A percentile compares a stretch with the other conserved stretches of the same genome.
Conservation (phyloP, 164 flowering plant genomes). For the Chloranthus sessilifolius region DNA sequence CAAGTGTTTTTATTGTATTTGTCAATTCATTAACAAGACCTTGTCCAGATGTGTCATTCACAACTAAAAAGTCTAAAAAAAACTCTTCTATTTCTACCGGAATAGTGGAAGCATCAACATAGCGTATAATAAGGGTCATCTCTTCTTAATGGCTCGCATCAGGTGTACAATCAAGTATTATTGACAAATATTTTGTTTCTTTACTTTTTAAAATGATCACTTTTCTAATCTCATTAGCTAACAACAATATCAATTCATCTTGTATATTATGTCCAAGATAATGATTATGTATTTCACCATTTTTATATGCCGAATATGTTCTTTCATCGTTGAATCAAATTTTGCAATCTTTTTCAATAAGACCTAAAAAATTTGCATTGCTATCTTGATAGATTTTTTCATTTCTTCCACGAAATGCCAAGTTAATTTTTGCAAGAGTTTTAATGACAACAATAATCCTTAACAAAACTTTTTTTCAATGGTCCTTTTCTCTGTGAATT, state of each 20-base stretch:
- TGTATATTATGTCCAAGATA: conserved; percentile 5
- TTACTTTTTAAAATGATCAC: not conserved
- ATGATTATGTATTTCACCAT: not conserved
- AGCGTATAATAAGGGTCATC: conserved; percentile 1
- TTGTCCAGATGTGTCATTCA: not conserved
- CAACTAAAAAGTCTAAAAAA: not conserved
- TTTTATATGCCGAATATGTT: not conserved
- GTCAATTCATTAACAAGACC: not conserved
- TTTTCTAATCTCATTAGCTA: not conserved
- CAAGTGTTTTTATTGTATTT: not conserved
- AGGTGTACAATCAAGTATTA: conserved; percentile 4
- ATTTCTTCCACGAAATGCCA: not conserved
- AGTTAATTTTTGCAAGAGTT: not conserved
- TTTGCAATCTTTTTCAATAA: conserved; percentile 4
- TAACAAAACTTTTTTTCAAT: not conserved
- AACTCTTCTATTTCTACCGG: not conserved
- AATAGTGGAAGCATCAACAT: not conserved
- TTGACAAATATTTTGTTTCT: conserved; percentile 1
- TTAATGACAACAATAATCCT: conserved; percentile 1
- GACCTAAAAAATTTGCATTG: not conserved
- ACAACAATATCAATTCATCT: not conserved
- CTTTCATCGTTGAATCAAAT: conserved; percentile 2
- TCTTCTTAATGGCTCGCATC: conserved; percentile 28
- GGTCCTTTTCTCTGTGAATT: not conserved
- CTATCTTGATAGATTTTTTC: no score